These are phyloP conservation scores for Helianthus annuus DNA, from an alignment of 129 eudicot species.

Conservation along the genomic window HanXRQr2.0-SUNRISE NC_035446.2:125633595-125634094, in stretches of 20 bases:
- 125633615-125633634: conserved; percentile 48
- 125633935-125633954: too few relatives aligned
- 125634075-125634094: too few relatives aligned
- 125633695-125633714: conserved; percentile 49
- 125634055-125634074: too few relatives aligned
- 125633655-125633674: conserved; percentile 15
- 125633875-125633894: not conserved
- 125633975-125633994: too few relatives aligned
- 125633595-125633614: conserved; percentile 46
- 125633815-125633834: conserved; percentile 89
- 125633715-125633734: conserved; percentile 77
- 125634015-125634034: too few relatives aligned
- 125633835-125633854: conserved; percentile 70
- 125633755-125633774: conserved; percentile 84
- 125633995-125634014: too few relatives aligned
- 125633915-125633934: too few relatives aligned
- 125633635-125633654: conserved; percentile 16
- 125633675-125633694: conserved; percentile 50
- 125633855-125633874: not conserved
- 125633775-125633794: conserved; percentile 64
- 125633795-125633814: conserved; percentile 77
- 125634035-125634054: too few relatives aligned
- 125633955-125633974: too few relatives aligned
- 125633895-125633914: too few relatives aligned
- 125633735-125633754: conserved; percentile 91